These are phyloP conservation scores for Kodamaea derodonti DNA, from an alignment of 1,139 yeast genomes.

Conservation along the genomic window DNA sequence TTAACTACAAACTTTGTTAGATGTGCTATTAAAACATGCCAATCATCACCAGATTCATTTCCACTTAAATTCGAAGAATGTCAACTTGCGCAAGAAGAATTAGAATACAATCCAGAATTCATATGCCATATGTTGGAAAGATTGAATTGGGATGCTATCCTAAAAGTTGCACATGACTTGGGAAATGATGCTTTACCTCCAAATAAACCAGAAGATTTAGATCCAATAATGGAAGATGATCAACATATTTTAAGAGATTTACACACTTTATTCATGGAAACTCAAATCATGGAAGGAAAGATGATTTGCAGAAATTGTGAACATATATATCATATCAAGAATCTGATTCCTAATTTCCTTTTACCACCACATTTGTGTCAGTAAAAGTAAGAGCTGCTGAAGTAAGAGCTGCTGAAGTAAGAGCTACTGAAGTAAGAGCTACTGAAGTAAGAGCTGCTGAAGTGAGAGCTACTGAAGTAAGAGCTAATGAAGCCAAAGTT, in stretches of 20 bases:
- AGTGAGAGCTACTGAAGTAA: too few species aligned
- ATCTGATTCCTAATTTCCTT: conserved; percentile 89
- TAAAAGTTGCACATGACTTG: conserved; percentile 71
- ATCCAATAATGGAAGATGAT: conserved; percentile 54
- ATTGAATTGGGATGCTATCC: conserved; percentile 82
- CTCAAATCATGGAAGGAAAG: conserved; percentile 81
- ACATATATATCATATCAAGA: conserved; percentile 85
- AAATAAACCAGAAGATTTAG: conserved; percentile 59
- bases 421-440: too few species aligned
- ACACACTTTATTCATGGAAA: conserved; percentile 76
- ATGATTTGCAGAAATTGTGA: conserved; percentile 86
- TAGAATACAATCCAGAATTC: conserved; percentile 82
- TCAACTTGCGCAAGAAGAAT: conserved; percentile 70
- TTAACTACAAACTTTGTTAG: conserved; percentile 92
- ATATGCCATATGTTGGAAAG: conserved; percentile 73
- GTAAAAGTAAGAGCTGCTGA: too few species aligned
- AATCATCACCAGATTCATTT: conserved; percentile 67
- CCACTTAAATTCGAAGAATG: conserved; percentile 76
- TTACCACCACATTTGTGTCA: conserved; percentile 79
- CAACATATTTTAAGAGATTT: conserved; percentile 65
- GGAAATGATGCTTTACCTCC: conserved; percentile 66
- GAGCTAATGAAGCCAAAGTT: background rate
- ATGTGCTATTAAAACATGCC: conserved; percentile 86
- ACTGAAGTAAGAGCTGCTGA: too few species aligned
- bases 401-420: too few species aligned